A percentile compares a stretch with the other conserved stretches of the same genome.
These are phyloP conservation scores for Plasmodium gallinaceum DNA, from an alignment of 169 alveolate genomes.

Conservation along the genomic window DNA sequence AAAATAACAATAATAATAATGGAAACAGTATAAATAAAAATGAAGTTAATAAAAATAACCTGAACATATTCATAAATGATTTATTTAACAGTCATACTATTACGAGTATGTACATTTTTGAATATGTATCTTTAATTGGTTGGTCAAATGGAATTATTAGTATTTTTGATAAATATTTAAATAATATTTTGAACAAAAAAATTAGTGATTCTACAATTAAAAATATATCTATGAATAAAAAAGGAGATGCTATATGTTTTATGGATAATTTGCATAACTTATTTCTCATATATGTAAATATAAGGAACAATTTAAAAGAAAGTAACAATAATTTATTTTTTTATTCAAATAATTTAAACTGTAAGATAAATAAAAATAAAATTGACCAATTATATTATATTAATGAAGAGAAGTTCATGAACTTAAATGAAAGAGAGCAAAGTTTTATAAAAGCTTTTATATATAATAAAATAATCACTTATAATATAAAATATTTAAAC, in stretches of 20 bases:
- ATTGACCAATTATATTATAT: too few species aligned
- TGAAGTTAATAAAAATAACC: background rate
- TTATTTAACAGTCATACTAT: conserved; percentile 20
- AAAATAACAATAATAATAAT: conserved; percentile 2
- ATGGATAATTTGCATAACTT: conserved; percentile 30
- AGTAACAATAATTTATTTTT: too few species aligned
- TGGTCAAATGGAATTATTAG: conserved; percentile 66
- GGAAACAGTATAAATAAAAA: background rate
- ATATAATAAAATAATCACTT: conserved; percentile 24
- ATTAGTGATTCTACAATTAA: conserved; percentile 15
- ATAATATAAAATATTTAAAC: conserved; percentile 40
- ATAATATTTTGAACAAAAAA: conserved; percentile 25
- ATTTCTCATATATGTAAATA: conserved; percentile 25
- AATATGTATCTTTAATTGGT: conserved; percentile 29
- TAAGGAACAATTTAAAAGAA: background rate
- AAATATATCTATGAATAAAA: conserved; percentile 36
- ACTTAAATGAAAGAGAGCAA: conserved; percentile 38
- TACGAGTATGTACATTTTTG: conserved; percentile 49
- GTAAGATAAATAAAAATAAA: too few species aligned
- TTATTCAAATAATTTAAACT: too few species aligned
- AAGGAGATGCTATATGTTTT: conserved; percentile 46
- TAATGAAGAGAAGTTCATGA: background rate
- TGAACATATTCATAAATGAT: background rate
- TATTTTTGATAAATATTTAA: conserved; percentile 32
- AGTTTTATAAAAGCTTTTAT: conserved; percentile 6